Base-by-base conservation (phyloP, 2,329 filamentous ascomycete species). In the Alternaria conjuncta region DNA sequence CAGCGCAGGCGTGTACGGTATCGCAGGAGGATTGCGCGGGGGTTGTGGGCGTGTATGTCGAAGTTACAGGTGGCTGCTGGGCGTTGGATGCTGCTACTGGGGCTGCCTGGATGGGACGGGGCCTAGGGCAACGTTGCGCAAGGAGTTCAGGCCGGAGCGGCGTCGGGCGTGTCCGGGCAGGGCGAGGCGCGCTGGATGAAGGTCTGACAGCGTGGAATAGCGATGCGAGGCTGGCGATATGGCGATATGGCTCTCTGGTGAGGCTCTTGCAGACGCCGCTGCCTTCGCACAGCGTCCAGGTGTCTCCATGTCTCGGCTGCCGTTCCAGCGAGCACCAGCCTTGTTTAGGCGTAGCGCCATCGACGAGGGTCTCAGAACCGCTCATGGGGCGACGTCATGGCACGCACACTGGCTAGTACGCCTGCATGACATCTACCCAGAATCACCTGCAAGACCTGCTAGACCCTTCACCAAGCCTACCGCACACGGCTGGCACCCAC, bases 101-200 rank as follows among this genome's bases (percentile, higher is more conserved):
- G 67, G 45, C 36, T 51, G 44, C 28, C 25, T 44, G 23, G 23
- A 49, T n/a, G 47, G 18, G 60, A 61, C 45, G 47, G 51, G 43
- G 44, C 32, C 63, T 49, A 43, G 65, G 65, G 67, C 67, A 71
- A 72, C 67, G 71, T 72, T 71, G 66, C 71, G 66, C 69, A 61
- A 63, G 41, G 57, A 44, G 28, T 43, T 4, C 21, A 21, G 49
- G 13, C 10, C 47, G 30, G 18, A 50, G 41, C 13, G 32, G 44
- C 23, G 41, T 56, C 54, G 45, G 60, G 43, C 59, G 58, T 46
- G 43, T 51, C 44, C 55, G 50, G 47, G 25, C 56, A 56, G 28
- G 46, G 28, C 28, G 12, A 10, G 36, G 55, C 43, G 59, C 46
- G 47, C 45, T 25, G 23, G 21, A 15, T 20, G 7, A 9, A 25